A percentile compares a stretch with the other conserved stretches of the same genome.
Evolutionary conservation across 2,329 filamentous ascomycete genomes (phyloP).

Genomic region (Claviceps digitariae): DNA sequence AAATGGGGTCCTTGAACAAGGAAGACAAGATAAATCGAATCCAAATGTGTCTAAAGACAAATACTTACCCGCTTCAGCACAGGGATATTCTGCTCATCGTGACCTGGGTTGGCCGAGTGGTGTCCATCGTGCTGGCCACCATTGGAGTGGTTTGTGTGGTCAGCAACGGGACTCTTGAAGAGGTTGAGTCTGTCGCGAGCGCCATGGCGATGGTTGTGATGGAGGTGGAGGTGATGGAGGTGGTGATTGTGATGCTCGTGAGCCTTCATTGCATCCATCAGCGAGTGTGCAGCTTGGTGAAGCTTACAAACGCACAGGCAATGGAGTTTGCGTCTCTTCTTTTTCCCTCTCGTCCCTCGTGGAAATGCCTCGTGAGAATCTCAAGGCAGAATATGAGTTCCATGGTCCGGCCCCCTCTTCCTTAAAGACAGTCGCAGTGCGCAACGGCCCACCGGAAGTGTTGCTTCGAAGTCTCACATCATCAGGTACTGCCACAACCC

Average conservation of each 20-base stretch:
- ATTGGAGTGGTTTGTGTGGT: not conserved
- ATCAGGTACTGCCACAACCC: not conserved
- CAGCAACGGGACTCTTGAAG: conserved; percentile 18
- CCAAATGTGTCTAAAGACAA: not conserved
- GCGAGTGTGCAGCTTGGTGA: too few species aligned
- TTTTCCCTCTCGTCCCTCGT: too few species aligned
- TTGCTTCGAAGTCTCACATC: not conserved
- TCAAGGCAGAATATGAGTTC: not conserved
- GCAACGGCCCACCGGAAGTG: not conserved
- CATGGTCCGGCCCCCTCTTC: not conserved
- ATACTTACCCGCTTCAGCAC: not conserved
- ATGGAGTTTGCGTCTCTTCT: too few species aligned
- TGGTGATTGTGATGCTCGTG: not conserved
- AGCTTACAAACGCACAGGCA: too few species aligned
- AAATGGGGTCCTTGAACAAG: not conserved
- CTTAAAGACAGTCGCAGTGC: not conserved
- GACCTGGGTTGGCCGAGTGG: not conserved
- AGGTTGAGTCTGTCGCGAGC: conserved; percentile 16
- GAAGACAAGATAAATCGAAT: not conserved
- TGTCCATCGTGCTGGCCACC: not conserved
- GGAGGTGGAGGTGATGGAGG: not conserved
- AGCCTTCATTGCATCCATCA: not conserved
- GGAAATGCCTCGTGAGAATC: too few species aligned
- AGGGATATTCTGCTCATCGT: not conserved
- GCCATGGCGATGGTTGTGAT: conserved; percentile 3